Base-by-base conservation (phyloP, 2,329 filamentous ascomycete genomes). In the Venturiaceae sp. region DNA sequence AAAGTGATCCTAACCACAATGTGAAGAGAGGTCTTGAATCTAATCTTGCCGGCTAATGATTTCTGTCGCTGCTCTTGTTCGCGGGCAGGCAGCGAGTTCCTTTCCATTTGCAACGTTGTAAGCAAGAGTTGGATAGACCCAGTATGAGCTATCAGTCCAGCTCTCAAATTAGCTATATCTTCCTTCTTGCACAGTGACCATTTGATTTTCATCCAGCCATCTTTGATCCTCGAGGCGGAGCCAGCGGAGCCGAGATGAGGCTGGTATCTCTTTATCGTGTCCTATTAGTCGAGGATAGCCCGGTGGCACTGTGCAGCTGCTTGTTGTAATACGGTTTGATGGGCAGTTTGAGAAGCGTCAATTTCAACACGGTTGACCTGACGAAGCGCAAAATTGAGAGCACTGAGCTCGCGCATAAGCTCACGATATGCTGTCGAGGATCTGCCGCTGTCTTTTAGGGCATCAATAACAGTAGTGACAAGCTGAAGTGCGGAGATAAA, bases 131-230 rank as follows among this genome's bases (percentile, higher is more conserved):
- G 60, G 58, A 69, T 69, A 13, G 58, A 60, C 26, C 64, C 61
- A 1, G 63, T 63, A 59, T 69, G 65, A 7, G 61, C 64, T 37
- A 61, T 61, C 19, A 71, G 54, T 26, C 65, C 63, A 3, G 58
- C 62, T 41, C 63, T 64, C 41, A 71, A 69, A 9, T 23, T 63
- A 7, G 50, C 44, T 14, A 68, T 21, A 61, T 69, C 65, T 11
- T 69, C 65, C 37, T 64, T 65, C 55, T 62, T 64, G 50, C 66
- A 67, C 14, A 66, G 14, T 2, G 64, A 62, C 67, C 68, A 69
- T 57, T 61, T 57, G 5, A 68, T 63, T 53, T 67, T 69, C 39
- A 54, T 63, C 60, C 63, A 67, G 1, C 60, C 56, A 63, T 61
- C 62, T 44, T 62, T 68, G 7, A 63, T 32, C n/a, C 34, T 58